These are phyloP conservation scores for Ogataea hybrid DNA, from an alignment of 1,139 yeast species.

Conservation along the genomic window DNA sequence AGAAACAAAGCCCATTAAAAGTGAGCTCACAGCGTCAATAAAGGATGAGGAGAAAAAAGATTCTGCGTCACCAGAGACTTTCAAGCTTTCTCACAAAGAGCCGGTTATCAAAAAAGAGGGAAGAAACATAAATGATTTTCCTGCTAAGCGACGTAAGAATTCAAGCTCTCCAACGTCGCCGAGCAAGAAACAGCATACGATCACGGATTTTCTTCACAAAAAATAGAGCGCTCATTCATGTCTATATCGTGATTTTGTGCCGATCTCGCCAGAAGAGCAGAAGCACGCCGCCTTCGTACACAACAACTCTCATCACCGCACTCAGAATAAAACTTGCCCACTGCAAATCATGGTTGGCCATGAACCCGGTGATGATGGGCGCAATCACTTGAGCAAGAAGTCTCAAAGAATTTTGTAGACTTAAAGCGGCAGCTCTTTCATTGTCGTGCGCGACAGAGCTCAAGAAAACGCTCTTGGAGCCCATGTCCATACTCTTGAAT, in stretches of 20 bases:
- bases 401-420: conserved; percentile 43
- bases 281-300: conserved; percentile 42
- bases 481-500: conserved; percentile 45
- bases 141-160: no score
- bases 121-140: no score
- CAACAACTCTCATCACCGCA: conserved; percentile 37
- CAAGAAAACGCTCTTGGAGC: conserved; percentile 44
- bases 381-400: conserved; percentile 41
- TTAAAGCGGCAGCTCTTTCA: conserved; percentile 41
- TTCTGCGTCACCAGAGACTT: no score
- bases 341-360: conserved; percentile 36
- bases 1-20: not conserved
- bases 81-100: no score
- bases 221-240: not conserved
- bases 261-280: conserved; percentile 34
- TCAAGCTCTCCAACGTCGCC: not conserved
- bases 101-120: not conserved
- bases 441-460: conserved; percentile 39
- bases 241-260: conserved; percentile 4
- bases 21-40: not conserved
- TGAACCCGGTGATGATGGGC: conserved; percentile 39
- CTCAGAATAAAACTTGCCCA: conserved; percentile 43
- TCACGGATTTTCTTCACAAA: conserved; percentile 3
- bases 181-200: not conserved
- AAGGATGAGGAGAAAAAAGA: not conserved